These are phyloP conservation scores for Saprolegnia diclina DNA, from an alignment of 352 stramenopile species.

Conservation along the genomic window DNA sequence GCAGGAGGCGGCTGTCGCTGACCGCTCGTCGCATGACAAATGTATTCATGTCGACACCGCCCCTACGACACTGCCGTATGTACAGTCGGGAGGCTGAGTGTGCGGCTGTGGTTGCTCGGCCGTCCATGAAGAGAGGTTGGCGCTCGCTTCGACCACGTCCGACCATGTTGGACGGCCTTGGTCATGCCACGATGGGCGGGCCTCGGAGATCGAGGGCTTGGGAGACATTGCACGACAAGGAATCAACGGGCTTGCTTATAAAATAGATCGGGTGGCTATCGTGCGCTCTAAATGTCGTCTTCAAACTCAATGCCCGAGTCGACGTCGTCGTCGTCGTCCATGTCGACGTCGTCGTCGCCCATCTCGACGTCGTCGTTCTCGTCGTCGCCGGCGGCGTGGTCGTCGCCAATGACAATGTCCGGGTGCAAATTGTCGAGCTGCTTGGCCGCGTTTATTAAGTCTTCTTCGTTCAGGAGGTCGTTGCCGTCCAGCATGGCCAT, in stretches of 20 bases:
- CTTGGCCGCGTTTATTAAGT: slow-evolving; percentile 78
- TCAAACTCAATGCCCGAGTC: slow-evolving; percentile 28
- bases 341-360: slow-evolving; percentile 59
- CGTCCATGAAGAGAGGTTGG: too few species aligned
- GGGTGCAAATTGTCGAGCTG: slow-evolving; percentile 85
- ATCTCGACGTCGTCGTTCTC: slow-evolving; percentile 58
- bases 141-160: too few species aligned
- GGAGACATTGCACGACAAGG: too few species aligned
- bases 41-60: too few species aligned
- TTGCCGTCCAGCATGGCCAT: slow-evolving; percentile 47
- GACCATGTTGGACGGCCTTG: neutral
- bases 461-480: slow-evolving; percentile 77
- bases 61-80: too few species aligned
- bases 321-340: slow-evolving; percentile 32
- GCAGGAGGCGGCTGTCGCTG: too few species aligned
- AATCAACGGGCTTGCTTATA: neutral
- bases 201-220: too few species aligned
- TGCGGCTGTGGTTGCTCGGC: too few species aligned
- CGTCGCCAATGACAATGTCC: slow-evolving; percentile 82
- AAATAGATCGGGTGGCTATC: slow-evolving; percentile 31
- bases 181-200: too few species aligned
- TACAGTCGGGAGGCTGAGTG: too few species aligned
- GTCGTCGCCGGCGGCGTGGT: slow-evolving; percentile 64
- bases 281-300: slow-evolving; percentile 42
- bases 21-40: too few species aligned